Conservation (phyloP, 2,329 filamentous ascomycete species). For the Myotisia sp. region DNA sequence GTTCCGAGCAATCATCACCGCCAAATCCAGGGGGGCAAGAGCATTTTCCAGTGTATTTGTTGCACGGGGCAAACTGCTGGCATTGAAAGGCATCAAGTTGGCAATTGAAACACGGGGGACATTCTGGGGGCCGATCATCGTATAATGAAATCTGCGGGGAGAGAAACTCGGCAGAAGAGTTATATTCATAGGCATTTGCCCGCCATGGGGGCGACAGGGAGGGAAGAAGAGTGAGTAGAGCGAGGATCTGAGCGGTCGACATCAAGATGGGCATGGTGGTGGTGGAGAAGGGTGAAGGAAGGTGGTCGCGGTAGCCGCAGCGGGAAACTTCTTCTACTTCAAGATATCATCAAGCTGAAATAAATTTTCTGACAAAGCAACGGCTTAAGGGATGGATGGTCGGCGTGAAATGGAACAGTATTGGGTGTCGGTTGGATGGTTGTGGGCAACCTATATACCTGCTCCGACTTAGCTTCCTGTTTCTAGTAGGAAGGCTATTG, state of each 20-base stretch:
- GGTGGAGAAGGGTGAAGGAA: background rate
- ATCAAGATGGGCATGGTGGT: constrained; percentile 10
- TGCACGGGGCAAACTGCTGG: constrained; percentile 79
- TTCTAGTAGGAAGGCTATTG: too few relatives aligned
- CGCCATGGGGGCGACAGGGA: constrained; percentile 17
- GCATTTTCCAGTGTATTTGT: constrained; percentile 82
- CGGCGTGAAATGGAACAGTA: too few relatives aligned
- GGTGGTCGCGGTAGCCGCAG: too few relatives aligned
- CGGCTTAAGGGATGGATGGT: too few relatives aligned
- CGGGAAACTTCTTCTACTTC: too few relatives aligned
- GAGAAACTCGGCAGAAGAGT: constrained; percentile 47
- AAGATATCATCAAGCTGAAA: too few relatives aligned
- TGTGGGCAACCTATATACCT: too few relatives aligned
- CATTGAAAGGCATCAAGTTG: constrained; percentile 84
- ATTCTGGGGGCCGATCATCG: constrained; percentile 50
- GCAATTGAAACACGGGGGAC: constrained; percentile 73
- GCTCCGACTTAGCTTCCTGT: too few relatives aligned
- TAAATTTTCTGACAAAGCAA: too few relatives aligned
- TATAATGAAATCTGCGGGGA: constrained; percentile 51
- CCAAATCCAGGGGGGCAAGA: constrained; percentile 84
- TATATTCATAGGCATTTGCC: constrained; percentile 32
- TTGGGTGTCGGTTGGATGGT: too few relatives aligned
- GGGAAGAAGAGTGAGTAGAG: constrained; percentile 10
- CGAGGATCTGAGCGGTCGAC: background rate
- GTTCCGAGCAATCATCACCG: constrained; percentile 81